phyloP scores from a whole-genome alignment of 768 basidiomycete genomes.

The Glaciozyma antarctica region DNA sequence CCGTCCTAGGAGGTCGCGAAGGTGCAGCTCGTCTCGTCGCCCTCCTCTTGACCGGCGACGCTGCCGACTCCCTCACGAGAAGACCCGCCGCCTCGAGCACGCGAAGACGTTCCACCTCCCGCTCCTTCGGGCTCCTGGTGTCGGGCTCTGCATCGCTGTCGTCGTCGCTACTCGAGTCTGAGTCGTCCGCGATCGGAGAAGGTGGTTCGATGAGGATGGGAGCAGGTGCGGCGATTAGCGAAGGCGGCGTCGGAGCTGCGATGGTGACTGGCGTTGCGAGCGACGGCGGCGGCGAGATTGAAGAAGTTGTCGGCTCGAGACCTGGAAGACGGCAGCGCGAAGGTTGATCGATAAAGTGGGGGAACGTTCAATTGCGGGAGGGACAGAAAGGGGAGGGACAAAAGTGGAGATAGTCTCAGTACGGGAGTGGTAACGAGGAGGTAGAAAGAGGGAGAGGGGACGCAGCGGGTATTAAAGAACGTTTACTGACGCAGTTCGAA shows the following conservation, averaged over 20 bases:
- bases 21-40: slow-evolving; percentile 7
- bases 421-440: not conserved
- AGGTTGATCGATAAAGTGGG: no score
- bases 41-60: slow-evolving; percentile 6
- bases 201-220: not conserved
- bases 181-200: not conserved
- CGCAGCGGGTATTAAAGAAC: slow-evolving; percentile 47
- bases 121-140: slow-evolving; percentile 43
- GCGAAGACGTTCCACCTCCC: slow-evolving; percentile 64
- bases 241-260: not conserved
- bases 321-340: not conserved
- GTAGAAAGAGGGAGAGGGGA: slow-evolving; percentile 28
- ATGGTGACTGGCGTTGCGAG: not conserved
- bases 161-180: slow-evolving; percentile 10
- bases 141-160: slow-evolving; percentile 22
- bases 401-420: not conserved
- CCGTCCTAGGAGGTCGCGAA: slow-evolving; percentile 19
- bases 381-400: not conserved
- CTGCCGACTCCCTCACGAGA: slow-evolving; percentile 52
- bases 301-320: not conserved
- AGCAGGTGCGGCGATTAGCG: not conserved
- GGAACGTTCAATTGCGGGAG: not conserved
- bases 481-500: slow-evolving; percentile 83
- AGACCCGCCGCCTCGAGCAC: slow-evolving; percentile 85
- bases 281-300: not conserved